Evolutionary conservation across 176 grass and related monocot genomes (phyloP).

Genomic region (Oryza meridionalis): DNA sequence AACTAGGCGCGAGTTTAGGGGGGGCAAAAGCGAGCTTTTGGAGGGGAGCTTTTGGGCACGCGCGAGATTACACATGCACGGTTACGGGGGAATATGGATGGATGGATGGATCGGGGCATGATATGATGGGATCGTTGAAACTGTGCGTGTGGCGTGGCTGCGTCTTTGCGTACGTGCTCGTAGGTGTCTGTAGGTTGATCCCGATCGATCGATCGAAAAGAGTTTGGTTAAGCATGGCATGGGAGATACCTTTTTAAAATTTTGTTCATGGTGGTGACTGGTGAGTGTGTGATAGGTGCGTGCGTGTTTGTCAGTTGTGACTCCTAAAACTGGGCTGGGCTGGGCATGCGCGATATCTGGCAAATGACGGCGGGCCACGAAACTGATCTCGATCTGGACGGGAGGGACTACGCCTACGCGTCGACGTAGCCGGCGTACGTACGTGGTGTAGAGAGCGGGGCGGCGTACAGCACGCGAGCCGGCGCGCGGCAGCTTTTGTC

Average conservation of each 20-base stretch:
- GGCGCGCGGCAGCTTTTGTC: too few species aligned
- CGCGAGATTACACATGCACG: constrained; percentile 23
- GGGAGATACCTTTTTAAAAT: neutral
- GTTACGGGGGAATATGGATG: neutral
- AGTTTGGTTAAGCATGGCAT: neutral
- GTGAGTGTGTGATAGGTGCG: neutral
- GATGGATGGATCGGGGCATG: neutral
- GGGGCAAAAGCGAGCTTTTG: constrained; percentile 27
- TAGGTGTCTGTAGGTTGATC: neutral
- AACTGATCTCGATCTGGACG: neutral
- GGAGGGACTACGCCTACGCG: too few species aligned
- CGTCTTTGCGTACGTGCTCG: neutral
- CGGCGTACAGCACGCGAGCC: neutral
- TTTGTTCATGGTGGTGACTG: neutral
- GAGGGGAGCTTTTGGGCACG: constrained; percentile 46
- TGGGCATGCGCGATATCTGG: neutral
- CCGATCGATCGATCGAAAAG: neutral
- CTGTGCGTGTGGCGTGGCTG: neutral
- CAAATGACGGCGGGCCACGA: neutral
- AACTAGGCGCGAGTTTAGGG: constrained; percentile 35
- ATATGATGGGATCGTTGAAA: constrained; percentile 56
- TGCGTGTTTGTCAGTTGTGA: neutral
- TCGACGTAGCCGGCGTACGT: neutral
- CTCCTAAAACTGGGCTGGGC: neutral
- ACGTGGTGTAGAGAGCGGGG: neutral